These are phyloP conservation scores for Hypoxylon sp. DNA, from an alignment of 2,329 filamentous ascomycete genomes.

Conservation along the genomic window DNA sequence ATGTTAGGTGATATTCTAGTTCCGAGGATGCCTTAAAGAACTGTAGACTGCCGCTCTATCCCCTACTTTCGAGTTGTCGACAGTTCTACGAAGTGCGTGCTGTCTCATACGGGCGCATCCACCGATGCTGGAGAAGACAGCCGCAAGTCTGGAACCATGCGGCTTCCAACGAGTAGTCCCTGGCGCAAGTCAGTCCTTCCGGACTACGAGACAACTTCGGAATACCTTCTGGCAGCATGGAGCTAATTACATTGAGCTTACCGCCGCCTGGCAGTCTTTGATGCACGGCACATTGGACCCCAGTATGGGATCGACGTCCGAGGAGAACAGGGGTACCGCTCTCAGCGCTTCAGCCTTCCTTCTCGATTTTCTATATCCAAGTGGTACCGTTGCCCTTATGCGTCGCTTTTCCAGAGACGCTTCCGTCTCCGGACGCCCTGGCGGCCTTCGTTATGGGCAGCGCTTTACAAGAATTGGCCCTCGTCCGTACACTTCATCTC, in stretches of 20 bases:
- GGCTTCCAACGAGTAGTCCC: conserved; percentile 66
- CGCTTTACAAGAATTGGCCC: conserved; percentile 42
- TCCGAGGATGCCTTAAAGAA: conserved; percentile 22
- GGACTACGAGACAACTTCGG: conserved; percentile 60
- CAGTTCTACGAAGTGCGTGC: conserved; percentile 20
- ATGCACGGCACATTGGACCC: conserved; percentile 51
- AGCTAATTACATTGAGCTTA: conserved; percentile 62
- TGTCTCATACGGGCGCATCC: conserved; percentile 21
- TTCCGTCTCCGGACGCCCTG: conserved; percentile 43
- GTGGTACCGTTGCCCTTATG: conserved; percentile 58
- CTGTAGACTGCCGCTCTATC: background rate
- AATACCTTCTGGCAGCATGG: conserved; percentile 68
- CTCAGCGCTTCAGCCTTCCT: conserved; percentile 63
- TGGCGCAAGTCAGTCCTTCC: conserved; percentile 53
- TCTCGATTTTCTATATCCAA: conserved; percentile 69
- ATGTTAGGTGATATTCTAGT: conserved; percentile 10
- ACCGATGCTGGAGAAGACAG: conserved; percentile 70
- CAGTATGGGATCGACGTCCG: conserved; percentile 43
- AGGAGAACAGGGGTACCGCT: conserved; percentile 45
- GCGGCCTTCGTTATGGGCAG: conserved; percentile 46
- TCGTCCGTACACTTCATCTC: conserved; percentile 47
- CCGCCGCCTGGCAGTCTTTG: conserved; percentile 57
- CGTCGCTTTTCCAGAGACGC: conserved; percentile 51
- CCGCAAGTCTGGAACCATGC: conserved; percentile 67
- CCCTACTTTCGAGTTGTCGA: conserved; percentile 8